Percentiles rank a stretch among this genome's conserved stretches.
These are phyloP conservation scores for Russula compacta DNA, from an alignment of 768 basidiomycete genomes.

Conservation along the genomic window DNA sequence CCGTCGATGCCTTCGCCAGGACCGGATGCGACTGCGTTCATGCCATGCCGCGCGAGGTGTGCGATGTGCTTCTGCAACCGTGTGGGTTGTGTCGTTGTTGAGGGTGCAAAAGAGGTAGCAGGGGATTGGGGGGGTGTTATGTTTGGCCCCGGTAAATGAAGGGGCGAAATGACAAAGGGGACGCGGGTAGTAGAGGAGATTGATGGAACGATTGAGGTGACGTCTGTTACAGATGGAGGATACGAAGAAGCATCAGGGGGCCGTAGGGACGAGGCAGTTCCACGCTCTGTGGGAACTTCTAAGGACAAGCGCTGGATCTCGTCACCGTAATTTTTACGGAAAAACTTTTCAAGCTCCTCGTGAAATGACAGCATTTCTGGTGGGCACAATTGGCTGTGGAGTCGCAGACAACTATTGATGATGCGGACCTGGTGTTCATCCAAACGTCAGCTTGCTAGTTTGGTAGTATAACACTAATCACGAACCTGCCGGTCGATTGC, in stretches of 20 bases:
- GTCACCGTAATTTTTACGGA: constrained; percentile 75
- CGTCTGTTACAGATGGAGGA: constrained; percentile 21
- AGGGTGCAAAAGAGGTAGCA: constrained; percentile 14
- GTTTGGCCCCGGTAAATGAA: constrained; percentile 40
- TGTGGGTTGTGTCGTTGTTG: constrained; percentile 51
- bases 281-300: constrained; percentile 44
- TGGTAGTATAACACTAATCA: constrained; percentile 4
- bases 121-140: constrained; percentile 38
- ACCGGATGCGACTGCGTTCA: constrained; percentile 72
- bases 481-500: constrained; percentile 79
- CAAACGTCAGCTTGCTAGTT: neutral
- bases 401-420: constrained; percentile 73
- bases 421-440: constrained; percentile 48
- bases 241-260: constrained; percentile 9
- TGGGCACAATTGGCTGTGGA: constrained; percentile 77
- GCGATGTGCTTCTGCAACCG: constrained; percentile 75
- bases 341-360: constrained; percentile 77
- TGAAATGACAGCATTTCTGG: constrained; percentile 91
- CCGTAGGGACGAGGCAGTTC: constrained; percentile 10
- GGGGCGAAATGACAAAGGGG: constrained; percentile 40
- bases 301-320: constrained; percentile 67
- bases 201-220: constrained; percentile 37
- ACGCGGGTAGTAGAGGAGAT: constrained; percentile 21
- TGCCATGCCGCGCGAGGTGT: constrained; percentile 73
- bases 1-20: constrained; percentile 43